Conservation (phyloP, 129 eudicot species). For the Centella asiatica region DNA sequence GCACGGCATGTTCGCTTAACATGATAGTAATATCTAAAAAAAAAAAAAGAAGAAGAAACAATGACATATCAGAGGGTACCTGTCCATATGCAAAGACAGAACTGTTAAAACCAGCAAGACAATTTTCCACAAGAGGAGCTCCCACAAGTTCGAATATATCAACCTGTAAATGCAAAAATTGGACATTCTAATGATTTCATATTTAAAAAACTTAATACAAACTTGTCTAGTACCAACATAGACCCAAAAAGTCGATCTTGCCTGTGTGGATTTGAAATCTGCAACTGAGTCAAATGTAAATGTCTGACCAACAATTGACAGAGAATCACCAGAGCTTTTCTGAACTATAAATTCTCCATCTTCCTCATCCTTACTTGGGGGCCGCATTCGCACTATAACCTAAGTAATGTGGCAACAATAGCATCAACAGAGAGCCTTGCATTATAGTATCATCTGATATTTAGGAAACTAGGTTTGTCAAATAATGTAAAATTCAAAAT, state of each 20-base stretch:
- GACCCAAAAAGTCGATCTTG: slow-evolving; percentile 20
- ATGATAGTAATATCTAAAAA: too few species aligned
- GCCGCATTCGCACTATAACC: slow-evolving; percentile 89
- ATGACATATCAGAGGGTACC: slow-evolving; percentile 30
- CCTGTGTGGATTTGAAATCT: slow-evolving; percentile 67
- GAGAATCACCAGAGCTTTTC: slow-evolving; percentile 59
- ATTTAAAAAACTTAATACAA: neutral
- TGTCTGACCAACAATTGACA: slow-evolving; percentile 61
- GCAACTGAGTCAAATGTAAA: slow-evolving; percentile 87
- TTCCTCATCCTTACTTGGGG: slow-evolving; percentile 68
- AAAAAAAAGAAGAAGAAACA: too few species aligned
- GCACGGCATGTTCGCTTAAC: too few species aligned
- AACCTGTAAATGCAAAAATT: slow-evolving; percentile 34
- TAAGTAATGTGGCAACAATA: too few species aligned
- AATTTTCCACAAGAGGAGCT: slow-evolving; percentile 91
- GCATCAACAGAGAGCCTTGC: neutral
- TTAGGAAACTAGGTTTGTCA: too few species aligned
- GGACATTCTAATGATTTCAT: neutral
- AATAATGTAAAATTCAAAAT: too few species aligned
- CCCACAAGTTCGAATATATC: slow-evolving; percentile 87
- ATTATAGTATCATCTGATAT: neutral
- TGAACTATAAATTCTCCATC: slow-evolving; percentile 56
- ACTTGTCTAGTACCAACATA: slow-evolving; percentile 4
- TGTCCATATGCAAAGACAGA: slow-evolving; percentile 98
- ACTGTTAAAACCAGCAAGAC: slow-evolving; percentile 94